Evolutionary conservation across 1,284 basidiomycete species (phyloP), one percentile per base, ranked within the genome.

Genomic region (Heimioporus punctisporus): DNA sequence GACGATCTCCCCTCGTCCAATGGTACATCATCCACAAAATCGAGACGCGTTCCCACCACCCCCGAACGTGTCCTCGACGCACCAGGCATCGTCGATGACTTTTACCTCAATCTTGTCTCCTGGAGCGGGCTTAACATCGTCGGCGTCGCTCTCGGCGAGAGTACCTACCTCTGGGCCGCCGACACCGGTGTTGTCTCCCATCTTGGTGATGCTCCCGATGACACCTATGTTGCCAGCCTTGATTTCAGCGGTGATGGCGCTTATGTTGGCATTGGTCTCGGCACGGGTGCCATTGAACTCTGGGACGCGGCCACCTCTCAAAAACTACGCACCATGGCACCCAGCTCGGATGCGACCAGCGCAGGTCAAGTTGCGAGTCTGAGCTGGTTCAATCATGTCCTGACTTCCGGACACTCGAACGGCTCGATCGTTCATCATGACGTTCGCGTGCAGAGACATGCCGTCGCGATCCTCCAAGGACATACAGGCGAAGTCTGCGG

Each of bases 391-490:
- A 83, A 89, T 41, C 94, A 95, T 61, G 79, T 96, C 28, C 75
- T 98, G 34, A 89, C 83, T n/a, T 93, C 90, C 0, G 95, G 95
- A 0, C 95, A 93, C 64, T 85, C 86, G 19, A 94, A 96, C 66
- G 95, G 96, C 2, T 91, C 89, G 56, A 97, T 98, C 62, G 93
- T 92, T 81, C 93, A 97, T 70, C 94, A 96, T 64, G 96, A 98
- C 68, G 95, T 98, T 2, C 83, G 95, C 9, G 75, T 96, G 10
- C 86, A 91, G 4, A 76, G 84, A 30, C 95, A 98, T 72, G 94
- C 95, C 72, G 91, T 96, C 23, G 89, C 90, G 74, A 93, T 97
- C 67, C 76, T 97, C 37, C 73, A 89, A 5, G 95, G 95, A 0
- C 96, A 98, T 66, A 86, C 84, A 0, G 93, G 93, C 0, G 96